Conservation (phyloP, 805 yeast species). For the Kurtzmaniella fragi region DNA sequence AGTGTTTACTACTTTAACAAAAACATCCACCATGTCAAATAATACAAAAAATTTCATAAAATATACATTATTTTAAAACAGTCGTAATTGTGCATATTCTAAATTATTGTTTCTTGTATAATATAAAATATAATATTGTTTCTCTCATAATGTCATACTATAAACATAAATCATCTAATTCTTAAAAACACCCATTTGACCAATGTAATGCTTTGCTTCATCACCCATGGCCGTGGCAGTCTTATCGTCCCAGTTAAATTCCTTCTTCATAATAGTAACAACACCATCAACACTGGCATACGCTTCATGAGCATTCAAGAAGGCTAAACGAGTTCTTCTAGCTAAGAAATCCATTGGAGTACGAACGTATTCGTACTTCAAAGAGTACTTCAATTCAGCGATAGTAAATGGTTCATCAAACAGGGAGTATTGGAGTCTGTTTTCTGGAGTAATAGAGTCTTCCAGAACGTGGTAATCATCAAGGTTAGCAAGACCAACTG, state of each 20-base stretch:
- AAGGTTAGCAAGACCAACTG: conserved; percentile 53
- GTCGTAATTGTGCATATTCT: too few relatives aligned
- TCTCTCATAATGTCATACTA: too few relatives aligned
- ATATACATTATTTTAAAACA: conserved; percentile 9
- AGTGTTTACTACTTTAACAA: background rate
- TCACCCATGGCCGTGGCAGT: conserved; percentile 49
- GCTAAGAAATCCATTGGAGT: conserved; percentile 88
- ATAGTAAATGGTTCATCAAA: conserved; percentile 83
- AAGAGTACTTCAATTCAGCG: conserved; percentile 82
- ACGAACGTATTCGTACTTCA: conserved; percentile 78
- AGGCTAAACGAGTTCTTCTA: conserved; percentile 90
- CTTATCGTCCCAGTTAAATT: conserved; percentile 65
- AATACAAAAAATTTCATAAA: too few relatives aligned
- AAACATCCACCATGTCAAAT: background rate
- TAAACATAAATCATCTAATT: too few relatives aligned
- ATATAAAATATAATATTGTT: background rate
- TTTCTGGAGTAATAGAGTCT: conserved; percentile 18
- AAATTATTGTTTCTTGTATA: too few relatives aligned
- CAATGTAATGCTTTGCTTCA: conserved; percentile 53
- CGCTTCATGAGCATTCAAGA: conserved; percentile 84
- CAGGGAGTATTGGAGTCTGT: conserved; percentile 39
- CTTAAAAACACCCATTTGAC: conserved; percentile 49
- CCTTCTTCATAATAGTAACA: conserved; percentile 77
- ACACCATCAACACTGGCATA: conserved; percentile 76
- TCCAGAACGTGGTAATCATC: conserved; percentile 27